Evolutionary conservation across 805 yeast species (phyloP).

Genomic region (Vanderwaltozyma polyspora): DNA sequence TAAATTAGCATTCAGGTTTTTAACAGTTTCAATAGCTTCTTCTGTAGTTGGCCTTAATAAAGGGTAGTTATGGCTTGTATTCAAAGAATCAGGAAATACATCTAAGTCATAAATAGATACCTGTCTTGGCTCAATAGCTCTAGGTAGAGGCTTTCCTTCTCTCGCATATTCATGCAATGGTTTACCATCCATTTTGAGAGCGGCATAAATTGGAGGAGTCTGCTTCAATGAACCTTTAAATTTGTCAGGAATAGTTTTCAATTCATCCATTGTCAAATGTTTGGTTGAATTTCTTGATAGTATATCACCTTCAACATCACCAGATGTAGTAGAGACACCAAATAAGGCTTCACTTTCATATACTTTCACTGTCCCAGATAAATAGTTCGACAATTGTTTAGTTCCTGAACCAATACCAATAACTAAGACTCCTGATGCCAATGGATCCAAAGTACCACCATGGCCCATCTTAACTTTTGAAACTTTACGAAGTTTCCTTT

Average conservation of each 20-base stretch:
- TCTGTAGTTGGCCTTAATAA: constrained; percentile 29
- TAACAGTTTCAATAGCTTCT: constrained; percentile 17
- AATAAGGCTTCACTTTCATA: constrained; percentile 78
- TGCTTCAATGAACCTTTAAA: constrained; percentile 78
- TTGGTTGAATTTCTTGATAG: constrained; percentile 44
- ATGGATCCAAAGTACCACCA: constrained; percentile 94
- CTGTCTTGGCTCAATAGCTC: constrained; percentile 65
- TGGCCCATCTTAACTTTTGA: constrained; percentile 83
- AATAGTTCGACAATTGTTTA: constrained; percentile 58
- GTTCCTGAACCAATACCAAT: constrained; percentile 92
- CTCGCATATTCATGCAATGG: constrained; percentile 92
- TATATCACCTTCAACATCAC: constrained; percentile 83
- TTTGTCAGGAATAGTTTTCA: constrained; percentile 41
- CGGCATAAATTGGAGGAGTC: constrained; percentile 92
- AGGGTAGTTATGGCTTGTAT: constrained; percentile 44
- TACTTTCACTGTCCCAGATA: constrained; percentile 63
- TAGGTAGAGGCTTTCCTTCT: constrained; percentile 73
- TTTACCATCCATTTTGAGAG: constrained; percentile 87
- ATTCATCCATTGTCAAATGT: constrained; percentile 44
- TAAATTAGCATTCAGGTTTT: constrained; percentile 38
- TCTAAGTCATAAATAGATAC: constrained; percentile 48
- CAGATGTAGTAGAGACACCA: constrained; percentile 88
- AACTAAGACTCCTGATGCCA: constrained; percentile 89
- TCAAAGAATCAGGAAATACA: constrained; percentile 39
- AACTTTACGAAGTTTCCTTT: constrained; percentile 39